A percentile compares a stretch with the other conserved stretches of the same genome.
Conservation (phyloP, 441 rosid genomes). For the Aquilaria agallochum region DNA sequence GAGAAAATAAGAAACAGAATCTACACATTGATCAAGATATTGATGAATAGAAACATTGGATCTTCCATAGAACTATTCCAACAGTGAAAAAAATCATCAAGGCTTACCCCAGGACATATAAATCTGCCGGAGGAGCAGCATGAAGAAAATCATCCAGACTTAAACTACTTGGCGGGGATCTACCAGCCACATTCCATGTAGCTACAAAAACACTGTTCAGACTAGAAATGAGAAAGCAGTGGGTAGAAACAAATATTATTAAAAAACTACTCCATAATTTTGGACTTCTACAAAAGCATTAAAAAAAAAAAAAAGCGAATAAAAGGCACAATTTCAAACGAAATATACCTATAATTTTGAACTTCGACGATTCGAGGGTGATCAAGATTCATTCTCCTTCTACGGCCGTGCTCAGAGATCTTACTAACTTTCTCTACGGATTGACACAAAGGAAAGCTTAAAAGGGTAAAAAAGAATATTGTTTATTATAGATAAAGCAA, state of each 20-base stretch:
- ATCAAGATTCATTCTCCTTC: conserved; percentile 72
- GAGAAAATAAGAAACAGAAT: too few relatives aligned
- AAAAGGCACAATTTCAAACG: not conserved
- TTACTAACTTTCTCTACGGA: conserved; percentile 62
- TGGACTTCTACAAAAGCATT: not conserved
- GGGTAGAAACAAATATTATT: conserved; percentile 9
- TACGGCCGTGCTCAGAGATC: conserved; percentile 60
- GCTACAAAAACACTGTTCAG: conserved; percentile 74
- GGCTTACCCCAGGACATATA: conserved; percentile 79
- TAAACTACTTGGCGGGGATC: conserved; percentile 75
- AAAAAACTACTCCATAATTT: too few relatives aligned
- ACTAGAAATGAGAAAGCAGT: conserved; percentile 8
- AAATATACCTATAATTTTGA: conserved; percentile 64
- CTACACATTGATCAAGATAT: not conserved
- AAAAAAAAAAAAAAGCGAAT: not conserved
- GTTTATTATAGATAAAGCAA: too few relatives aligned
- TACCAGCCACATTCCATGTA: conserved; percentile 94
- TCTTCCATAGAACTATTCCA: not conserved
- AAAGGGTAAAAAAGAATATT: too few relatives aligned
- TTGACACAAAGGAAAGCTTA: not conserved
- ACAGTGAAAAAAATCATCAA: not conserved
- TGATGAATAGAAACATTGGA: not conserved
- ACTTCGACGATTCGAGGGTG: conserved; percentile 84
- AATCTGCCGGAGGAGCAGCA: conserved; percentile 83
- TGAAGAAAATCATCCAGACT: conserved; percentile 87